Evolutionary conservation across 345 rosid genomes (phyloP).

Genomic region (Rhodamnia argentea): DNA sequence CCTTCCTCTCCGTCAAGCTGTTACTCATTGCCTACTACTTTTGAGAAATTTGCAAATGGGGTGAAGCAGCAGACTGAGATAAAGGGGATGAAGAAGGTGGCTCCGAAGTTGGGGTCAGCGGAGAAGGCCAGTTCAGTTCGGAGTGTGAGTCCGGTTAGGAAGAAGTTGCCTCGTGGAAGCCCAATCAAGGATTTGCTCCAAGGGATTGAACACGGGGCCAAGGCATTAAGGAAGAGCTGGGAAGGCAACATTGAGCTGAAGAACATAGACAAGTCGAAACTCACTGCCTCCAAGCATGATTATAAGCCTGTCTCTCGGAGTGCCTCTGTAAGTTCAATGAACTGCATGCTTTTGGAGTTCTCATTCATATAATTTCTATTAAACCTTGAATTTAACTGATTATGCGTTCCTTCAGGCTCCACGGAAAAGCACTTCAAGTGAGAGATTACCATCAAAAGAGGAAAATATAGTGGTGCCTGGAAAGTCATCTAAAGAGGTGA

Average conservation of each 20-base stretch:
- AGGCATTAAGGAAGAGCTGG: slow-evolving; percentile 97
- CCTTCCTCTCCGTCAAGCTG: slow-evolving; percentile 89
- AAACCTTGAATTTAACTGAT: not conserved
- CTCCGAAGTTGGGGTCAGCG: slow-evolving; percentile 25
- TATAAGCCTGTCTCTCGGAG: slow-evolving; percentile 48
- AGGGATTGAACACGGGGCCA: slow-evolving; percentile 81
- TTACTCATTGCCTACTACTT: slow-evolving; percentile 75
- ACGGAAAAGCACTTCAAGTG: slow-evolving; percentile 59
- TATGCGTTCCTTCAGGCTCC: slow-evolving; percentile 40
- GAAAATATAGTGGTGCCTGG: slow-evolving; percentile 38
- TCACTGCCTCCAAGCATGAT: slow-evolving; percentile 31
- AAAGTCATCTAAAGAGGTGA: slow-evolving; percentile 52
- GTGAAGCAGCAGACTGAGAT: slow-evolving; percentile 59
- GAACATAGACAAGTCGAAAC: slow-evolving; percentile 31
- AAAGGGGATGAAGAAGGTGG: slow-evolving; percentile 49
- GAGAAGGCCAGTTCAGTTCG: slow-evolving; percentile 47
- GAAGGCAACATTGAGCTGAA: slow-evolving; percentile 79
- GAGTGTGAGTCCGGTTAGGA: slow-evolving; percentile 34
- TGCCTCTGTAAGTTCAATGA: slow-evolving; percentile 43
- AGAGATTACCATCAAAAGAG: slow-evolving; percentile 43
- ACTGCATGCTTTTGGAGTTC: not conserved
- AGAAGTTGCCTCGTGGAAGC: slow-evolving; percentile 34
- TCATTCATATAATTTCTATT: not conserved
- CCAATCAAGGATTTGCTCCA: slow-evolving; percentile 47
- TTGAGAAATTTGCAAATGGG: slow-evolving; percentile 79